Conservation (phyloP, 108 stramenopile genomes). For the Bacterosira constricta region DNA sequence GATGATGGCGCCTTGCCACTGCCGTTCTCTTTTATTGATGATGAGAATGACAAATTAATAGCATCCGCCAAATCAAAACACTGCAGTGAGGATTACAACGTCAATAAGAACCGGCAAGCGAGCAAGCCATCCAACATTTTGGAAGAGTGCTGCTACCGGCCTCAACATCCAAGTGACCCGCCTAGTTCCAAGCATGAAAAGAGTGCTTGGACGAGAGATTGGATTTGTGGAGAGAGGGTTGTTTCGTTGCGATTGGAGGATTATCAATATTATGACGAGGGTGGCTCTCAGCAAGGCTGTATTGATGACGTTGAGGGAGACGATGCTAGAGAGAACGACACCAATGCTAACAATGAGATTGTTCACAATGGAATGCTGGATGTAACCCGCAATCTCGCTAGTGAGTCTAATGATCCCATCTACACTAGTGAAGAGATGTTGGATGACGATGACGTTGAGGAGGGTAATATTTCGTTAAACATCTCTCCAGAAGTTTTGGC, state of each 20-base stretch:
- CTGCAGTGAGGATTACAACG: background rate
- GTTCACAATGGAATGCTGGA: background rate
- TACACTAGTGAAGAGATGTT: too few relatives aligned
- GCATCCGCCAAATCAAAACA: background rate
- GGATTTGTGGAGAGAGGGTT: slow-evolving; percentile 28
- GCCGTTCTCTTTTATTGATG: background rate
- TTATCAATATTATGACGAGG: slow-evolving; percentile 18
- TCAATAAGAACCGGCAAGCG: background rate
- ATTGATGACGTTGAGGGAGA: slow-evolving; percentile 3
- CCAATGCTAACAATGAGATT: background rate
- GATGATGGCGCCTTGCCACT: slow-evolving; percentile 46
- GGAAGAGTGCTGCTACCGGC: slow-evolving; percentile 35
- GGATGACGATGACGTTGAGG: background rate
- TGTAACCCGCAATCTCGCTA: background rate
- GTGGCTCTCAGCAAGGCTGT: background rate
- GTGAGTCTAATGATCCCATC: background rate
- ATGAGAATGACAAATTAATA: background rate
- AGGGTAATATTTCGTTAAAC: slow-evolving; percentile 9
- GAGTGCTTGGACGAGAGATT: slow-evolving; percentile 34
- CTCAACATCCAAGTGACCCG: slow-evolving; percentile 15
- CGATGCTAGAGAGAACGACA: background rate
- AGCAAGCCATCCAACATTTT: slow-evolving; percentile 3
- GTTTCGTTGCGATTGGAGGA: slow-evolving; percentile 37
- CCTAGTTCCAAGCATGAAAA: slow-evolving; percentile 42
- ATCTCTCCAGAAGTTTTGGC: slow-evolving; percentile 27